Evolutionary conservation across 2,329 filamentous ascomycete genomes (phyloP), one percentile per base, ranked within the genome.

Genomic region (Ambrosiella cleistominuta): DNA sequence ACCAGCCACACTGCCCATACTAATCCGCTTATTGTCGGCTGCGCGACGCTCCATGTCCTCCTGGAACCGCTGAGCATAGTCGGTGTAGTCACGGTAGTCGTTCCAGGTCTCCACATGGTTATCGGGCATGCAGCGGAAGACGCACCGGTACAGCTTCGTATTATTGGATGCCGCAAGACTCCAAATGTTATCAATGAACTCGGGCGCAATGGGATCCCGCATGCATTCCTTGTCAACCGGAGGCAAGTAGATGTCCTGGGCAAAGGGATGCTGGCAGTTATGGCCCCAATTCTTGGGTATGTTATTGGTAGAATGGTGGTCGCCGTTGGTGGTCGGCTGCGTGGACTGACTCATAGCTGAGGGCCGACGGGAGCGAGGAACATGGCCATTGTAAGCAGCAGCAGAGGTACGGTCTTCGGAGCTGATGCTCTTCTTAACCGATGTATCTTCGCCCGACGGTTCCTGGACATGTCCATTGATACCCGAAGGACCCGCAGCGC

Each of bases 101-200:
- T 86, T 83, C 93, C 93, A 98, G 49, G 86, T 91, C 62, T 82
- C 84, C 35, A 95, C 93, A 66, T 96, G 88, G 56, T 83, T 96
- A 68, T 98, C 93, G 1, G 93, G 93, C 86, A 95, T 94, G 70
- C 90, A 96, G 52, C 90, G 83, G 74, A 98, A 98, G 7, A 98
- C 91, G 61, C 86, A 82, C 38, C 93, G 85, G 72, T 87, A 98
- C 53, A 98, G 79, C 67, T 89, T 91, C 2, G 93, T 98, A 68
- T 98, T 98, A 73, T 97, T 97, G 62, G 86, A 82, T 0, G 93
- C 93, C 57, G 89, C 82, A 15, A 82, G 78, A 63, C 85, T 83
- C 94, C 94, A 98, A 1, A 88, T 82, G 62, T 95, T 86, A 51
- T 93, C 80, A 67, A 88, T 86, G 70, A 98, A 98, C 1, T 77